Conservation (phyloP, 768 basidiomycete genomes). For the Tephrocybe rancida region DNA sequence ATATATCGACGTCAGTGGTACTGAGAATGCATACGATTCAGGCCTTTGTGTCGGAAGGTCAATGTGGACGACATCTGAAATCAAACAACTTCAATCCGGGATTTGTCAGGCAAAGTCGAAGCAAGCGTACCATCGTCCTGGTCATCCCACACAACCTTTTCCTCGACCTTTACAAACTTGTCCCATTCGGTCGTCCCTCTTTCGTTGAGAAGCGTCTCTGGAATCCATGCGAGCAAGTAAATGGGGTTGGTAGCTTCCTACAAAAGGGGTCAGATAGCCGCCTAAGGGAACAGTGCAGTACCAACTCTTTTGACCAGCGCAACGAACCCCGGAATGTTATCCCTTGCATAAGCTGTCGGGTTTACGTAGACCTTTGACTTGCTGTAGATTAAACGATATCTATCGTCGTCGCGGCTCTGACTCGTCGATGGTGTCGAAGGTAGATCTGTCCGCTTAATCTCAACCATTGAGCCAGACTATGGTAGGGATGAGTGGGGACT, state of each 20-base stretch:
- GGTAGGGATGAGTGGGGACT: not conserved
- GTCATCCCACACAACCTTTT: constrained; percentile 55
- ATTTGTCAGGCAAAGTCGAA: not conserved
- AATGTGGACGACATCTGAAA: constrained; percentile 78
- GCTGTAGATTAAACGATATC: constrained; percentile 79
- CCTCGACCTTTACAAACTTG: constrained; percentile 87
- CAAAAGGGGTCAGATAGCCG: constrained; percentile 7
- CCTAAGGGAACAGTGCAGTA: constrained; percentile 13
- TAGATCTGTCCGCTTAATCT: constrained; percentile 56
- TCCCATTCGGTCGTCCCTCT: constrained; percentile 85
- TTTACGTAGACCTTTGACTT: constrained; percentile 97
- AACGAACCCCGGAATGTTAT: constrained; percentile 94
- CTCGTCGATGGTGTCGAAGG: constrained; percentile 20
- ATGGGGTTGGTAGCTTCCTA: constrained; percentile 77
- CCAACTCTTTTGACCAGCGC: constrained; percentile 87
- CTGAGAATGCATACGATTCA: constrained; percentile 95
- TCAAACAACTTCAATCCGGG: not conserved
- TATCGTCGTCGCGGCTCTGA: constrained; percentile 50
- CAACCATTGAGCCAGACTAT: constrained; percentile 72
- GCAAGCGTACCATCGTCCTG: constrained; percentile 69
- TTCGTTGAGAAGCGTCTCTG: constrained; percentile 81
- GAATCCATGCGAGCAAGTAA: constrained; percentile 92
- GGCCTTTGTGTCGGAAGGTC: constrained; percentile 82
- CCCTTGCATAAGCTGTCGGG: constrained; percentile 87
- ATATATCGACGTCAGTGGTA: constrained; percentile 86